These are phyloP conservation scores for Cadophora malorum DNA, from an alignment of 2,329 filamentous ascomycete genomes.

Conservation along the genomic window DNA sequence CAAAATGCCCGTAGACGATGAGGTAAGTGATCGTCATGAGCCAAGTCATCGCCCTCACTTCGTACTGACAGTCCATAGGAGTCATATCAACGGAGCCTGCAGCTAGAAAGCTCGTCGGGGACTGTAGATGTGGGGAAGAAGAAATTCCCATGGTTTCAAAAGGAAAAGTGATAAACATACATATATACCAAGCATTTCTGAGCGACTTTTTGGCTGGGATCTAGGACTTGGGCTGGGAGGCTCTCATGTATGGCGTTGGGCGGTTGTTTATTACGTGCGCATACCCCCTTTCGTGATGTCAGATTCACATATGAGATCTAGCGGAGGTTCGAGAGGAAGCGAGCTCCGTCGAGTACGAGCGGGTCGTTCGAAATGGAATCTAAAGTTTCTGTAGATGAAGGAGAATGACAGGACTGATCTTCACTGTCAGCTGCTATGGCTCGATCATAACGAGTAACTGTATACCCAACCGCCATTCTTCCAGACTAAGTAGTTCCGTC, in stretches of 20 bases:
- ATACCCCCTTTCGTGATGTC: slow-evolving; percentile 19
- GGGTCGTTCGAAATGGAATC: neutral
- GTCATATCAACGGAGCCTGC: slow-evolving; percentile 67
- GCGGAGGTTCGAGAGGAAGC: neutral
- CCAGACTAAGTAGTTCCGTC: too few species aligned
- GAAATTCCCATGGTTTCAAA: slow-evolving; percentile 68
- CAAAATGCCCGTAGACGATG: slow-evolving; percentile 82
- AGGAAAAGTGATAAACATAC: slow-evolving; percentile 35
- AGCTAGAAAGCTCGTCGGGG: slow-evolving; percentile 60
- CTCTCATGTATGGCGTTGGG: slow-evolving; percentile 22
- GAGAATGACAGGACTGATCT: too few species aligned
- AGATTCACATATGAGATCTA: slow-evolving; percentile 15
- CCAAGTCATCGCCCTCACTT: neutral
- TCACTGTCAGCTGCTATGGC: too few species aligned
- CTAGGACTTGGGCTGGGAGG: neutral
- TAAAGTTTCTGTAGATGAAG: neutral
- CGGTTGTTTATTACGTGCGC: slow-evolving; percentile 14
- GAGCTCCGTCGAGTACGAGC: too few species aligned
- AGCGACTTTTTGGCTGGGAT: neutral
- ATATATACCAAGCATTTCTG: neutral
- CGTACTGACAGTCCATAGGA: slow-evolving; percentile 52
- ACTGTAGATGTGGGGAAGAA: slow-evolving; percentile 61
- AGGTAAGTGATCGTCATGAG: slow-evolving; percentile 64
- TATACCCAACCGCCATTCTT: too few species aligned
- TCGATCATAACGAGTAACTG: too few species aligned